phyloP scores from a whole-genome alignment of 208 protist genomes.

The Leishmania guyanensis region DNA sequence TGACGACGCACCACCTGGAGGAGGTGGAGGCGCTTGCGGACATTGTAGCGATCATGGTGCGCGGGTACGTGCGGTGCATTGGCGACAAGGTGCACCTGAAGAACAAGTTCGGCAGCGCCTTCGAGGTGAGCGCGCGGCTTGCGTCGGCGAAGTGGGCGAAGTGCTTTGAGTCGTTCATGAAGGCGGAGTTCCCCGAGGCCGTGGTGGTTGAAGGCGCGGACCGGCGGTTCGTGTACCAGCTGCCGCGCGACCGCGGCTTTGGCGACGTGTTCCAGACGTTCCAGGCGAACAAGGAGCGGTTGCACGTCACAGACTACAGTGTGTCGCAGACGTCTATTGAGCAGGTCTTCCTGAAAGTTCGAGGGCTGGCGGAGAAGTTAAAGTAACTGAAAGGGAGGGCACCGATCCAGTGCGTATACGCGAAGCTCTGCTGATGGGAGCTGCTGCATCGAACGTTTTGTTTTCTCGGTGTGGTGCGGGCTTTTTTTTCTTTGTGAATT shows the following conservation, averaged over 20 bases:
- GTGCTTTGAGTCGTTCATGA: slow-evolving; percentile 30
- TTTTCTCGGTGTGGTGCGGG: no score
- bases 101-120: slow-evolving; percentile 74
- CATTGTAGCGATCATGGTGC: slow-evolving; percentile 85
- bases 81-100: slow-evolving; percentile 84
- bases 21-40: slow-evolving; percentile 78
- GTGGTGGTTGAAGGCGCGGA: slow-evolving; percentile 27
- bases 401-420: no score
- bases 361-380: no score
- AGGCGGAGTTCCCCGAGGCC: slow-evolving; percentile 18
- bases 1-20: slow-evolving; percentile 95
- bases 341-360: no score
- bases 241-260: slow-evolving; percentile 22
- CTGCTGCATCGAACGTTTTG: no score
- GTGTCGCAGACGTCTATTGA: slow-evolving; percentile 31
- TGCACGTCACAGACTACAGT: slow-evolving; percentile 62
- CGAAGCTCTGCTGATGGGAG: no score
- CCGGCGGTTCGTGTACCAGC: slow-evolving; percentile 18
- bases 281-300: slow-evolving; percentile 29
- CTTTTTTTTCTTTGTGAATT: no score
- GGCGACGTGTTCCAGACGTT: slow-evolving; percentile 37
- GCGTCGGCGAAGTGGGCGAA: slow-evolving; percentile 10
- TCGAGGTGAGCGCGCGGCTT: slow-evolving; percentile 50
- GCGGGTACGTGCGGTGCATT: slow-evolving; percentile 82
- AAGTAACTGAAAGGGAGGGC: no score